phyloP scores from a whole-genome alignment of 768 basidiomycete species.

The Suillus lakei region DNA sequence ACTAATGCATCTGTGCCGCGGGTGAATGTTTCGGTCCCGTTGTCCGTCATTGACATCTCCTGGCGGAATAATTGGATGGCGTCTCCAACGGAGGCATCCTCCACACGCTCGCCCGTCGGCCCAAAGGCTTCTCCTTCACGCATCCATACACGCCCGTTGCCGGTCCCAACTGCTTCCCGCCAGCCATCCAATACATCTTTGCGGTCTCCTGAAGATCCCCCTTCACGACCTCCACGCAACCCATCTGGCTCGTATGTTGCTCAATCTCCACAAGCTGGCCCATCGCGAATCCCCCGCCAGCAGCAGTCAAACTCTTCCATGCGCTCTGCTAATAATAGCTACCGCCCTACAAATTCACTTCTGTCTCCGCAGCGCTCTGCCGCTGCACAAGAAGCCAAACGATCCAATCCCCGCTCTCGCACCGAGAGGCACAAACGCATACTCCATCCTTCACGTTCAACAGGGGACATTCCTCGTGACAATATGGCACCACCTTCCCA shows the following conservation, averaged over 20 bases:
- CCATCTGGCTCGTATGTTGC: neutral
- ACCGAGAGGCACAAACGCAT: slow-evolving; percentile 18
- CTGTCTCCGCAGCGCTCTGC: neutral
- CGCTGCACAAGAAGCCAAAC: neutral
- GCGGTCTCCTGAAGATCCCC: slow-evolving; percentile 6
- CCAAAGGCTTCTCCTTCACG: slow-evolving; percentile 4
- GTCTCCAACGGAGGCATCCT: slow-evolving; percentile 6
- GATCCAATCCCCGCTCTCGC: slow-evolving; percentile 5
- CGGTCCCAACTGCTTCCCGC: slow-evolving; percentile 1
- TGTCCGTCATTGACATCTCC: slow-evolving; percentile 10
- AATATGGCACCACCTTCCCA: neutral
- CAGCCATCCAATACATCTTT: slow-evolving; percentile 9
- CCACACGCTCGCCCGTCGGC: neutral
- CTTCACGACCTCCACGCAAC: slow-evolving; percentile 6
- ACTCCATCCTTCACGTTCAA: slow-evolving; percentile 25
- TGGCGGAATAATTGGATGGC: slow-evolving; percentile 6
- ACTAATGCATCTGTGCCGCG: neutral
- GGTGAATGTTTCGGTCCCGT: neutral
- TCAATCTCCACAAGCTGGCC: neutral
- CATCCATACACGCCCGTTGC: neutral
- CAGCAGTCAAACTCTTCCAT: slow-evolving; percentile 11
- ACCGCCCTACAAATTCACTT: neutral
- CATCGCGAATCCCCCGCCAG: slow-evolving; percentile 2
- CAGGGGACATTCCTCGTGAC: slow-evolving; percentile 26
- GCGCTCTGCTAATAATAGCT: neutral